These are phyloP conservation scores for Candida patagonica DNA, from an alignment of 805 yeast species.

Conservation along the genomic window DNA sequence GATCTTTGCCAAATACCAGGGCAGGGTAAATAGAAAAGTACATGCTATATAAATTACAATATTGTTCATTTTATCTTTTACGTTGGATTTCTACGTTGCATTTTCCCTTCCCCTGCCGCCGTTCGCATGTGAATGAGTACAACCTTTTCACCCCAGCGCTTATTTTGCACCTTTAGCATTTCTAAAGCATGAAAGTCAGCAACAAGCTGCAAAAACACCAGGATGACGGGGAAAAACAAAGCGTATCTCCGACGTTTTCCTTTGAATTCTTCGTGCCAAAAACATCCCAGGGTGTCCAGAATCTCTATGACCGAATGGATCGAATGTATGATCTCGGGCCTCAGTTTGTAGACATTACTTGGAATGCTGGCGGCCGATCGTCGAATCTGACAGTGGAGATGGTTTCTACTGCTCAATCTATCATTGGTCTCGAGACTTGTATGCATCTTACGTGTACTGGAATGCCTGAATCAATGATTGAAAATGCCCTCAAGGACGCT, in stretches of 20 bases:
- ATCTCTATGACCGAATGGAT: constrained; percentile 93
- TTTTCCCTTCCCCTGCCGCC: no score
- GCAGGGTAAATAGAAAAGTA: no score
- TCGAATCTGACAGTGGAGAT: constrained; percentile 82
- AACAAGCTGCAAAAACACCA: constrained; percentile 35
- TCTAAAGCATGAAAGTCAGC: constrained; percentile 38
- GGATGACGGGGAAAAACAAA: constrained; percentile 28
- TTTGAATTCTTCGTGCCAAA: constrained; percentile 97
- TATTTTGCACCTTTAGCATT: no score
- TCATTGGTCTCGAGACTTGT: constrained; percentile 88
- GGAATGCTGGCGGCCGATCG: constrained; percentile 96
- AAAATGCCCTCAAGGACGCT: constrained; percentile 76
- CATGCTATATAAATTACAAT: no score
- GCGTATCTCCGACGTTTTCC: constrained; percentile 71
- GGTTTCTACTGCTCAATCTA: constrained; percentile 83
- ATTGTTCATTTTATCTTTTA: no score
- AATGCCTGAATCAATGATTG: constrained; percentile 75
- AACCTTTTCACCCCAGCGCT: no score
- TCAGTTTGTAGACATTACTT: constrained; percentile 87
- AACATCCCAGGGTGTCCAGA: constrained; percentile 94
- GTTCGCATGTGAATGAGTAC: no score
- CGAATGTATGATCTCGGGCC: constrained; percentile 92
- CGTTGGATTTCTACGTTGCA: no score
- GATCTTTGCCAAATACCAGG: no score
- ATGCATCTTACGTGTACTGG: constrained; percentile 98